Base-by-base conservation (phyloP, 228 moss, liverwort and hornwort species). In the Sphagnum magellanicum region DNA sequence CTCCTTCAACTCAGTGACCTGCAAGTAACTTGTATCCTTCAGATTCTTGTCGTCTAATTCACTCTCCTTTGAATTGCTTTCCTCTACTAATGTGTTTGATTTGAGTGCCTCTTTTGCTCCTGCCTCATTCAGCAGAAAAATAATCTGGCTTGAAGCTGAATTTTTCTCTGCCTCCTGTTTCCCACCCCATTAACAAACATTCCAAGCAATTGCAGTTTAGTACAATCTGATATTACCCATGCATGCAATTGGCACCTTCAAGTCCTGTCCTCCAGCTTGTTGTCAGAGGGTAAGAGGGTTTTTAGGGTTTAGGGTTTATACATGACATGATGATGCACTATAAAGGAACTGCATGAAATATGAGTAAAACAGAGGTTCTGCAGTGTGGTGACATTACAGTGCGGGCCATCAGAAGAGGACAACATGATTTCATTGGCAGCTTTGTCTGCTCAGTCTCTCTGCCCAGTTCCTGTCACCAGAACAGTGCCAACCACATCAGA, bases 111-210 rank as follows among this genome's bases (percentile, higher is more conserved):
- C 70, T 51, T 74, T 79, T 67, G 71, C 74, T 4, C 68, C 47
- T 50, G 72, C 72, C 62, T 92, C 92, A 52, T 90, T 90, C 48
- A 90, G 72, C 48, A 92, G 76, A 88, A 89, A 92, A 57, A 92
- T 89, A 68, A 92, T 85, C 67, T 92, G 87, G 69, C 90, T 92
- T 10, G 92, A 92, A 32, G 90, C 88, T 17, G 92, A 86, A 63
- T 92, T 86, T 0, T 87, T 87, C 52, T 85, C 85, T 60, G 79
- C 78, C 32, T 88, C 90, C 92, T 92, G 83, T 16, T 48, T 50
- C 52, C 4, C 50, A 63, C 63, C 6, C 63, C 63, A 16, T 63
- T 32, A 47, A 32, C 32, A 15, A 63, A 55, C 9, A 55, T 55
- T 8, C 55, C 55, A 8, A 55, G 55, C 3, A 55, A 55, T 55